Conservation (phyloP, 441 rosid genomes). For the Corymbia citriodora region DNA sequence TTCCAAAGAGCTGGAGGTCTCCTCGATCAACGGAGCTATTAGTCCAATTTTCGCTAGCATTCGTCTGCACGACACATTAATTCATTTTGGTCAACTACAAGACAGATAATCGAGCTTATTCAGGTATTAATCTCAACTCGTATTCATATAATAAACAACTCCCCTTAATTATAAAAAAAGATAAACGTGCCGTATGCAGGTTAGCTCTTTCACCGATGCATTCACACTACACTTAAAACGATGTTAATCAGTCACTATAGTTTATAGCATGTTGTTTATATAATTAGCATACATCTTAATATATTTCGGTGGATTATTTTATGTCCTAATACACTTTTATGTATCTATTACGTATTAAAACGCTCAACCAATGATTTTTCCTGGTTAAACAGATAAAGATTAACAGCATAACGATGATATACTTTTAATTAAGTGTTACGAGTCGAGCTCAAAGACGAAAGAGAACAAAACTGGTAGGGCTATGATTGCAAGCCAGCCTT, state of each 20-base stretch:
- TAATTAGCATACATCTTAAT: not conserved
- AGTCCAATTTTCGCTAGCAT: not conserved
- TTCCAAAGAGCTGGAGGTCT: not conserved
- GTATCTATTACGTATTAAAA: too few relatives aligned
- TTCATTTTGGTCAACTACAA: not conserved
- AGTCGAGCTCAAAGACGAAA: not conserved
- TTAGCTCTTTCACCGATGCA: not conserved
- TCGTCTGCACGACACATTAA: not conserved
- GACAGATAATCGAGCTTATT: not conserved
- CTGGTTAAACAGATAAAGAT: not conserved
- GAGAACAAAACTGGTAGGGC: not conserved
- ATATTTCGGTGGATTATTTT: not conserved
- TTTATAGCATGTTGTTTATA: not conserved
- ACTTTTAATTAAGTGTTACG: not conserved
- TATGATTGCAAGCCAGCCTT: not conserved
- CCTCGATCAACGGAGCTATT: not conserved
- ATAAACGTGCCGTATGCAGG: not conserved
- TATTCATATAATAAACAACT: not conserved
- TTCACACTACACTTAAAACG: not conserved
- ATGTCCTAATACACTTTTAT: not conserved
- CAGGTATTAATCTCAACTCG: not conserved
- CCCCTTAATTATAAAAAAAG: not conserved
- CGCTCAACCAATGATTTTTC: not conserved
- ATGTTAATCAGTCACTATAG: not conserved
- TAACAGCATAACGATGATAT: not conserved